These are phyloP conservation scores for Exophiala sideris DNA, from an alignment of 2,329 filamentous ascomycete species.

Conservation along the genomic window DNA sequence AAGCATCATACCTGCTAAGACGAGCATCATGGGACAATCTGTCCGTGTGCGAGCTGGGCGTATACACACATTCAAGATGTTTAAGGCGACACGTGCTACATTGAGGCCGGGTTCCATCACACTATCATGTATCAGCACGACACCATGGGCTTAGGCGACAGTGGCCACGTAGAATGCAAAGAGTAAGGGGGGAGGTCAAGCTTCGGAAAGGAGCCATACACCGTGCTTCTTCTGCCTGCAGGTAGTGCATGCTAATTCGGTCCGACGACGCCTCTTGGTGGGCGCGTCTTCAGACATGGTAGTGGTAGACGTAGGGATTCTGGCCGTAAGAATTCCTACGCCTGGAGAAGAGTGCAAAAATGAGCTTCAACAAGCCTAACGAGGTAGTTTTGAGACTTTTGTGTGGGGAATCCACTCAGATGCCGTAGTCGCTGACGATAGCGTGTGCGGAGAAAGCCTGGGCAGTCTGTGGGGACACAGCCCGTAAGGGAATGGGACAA, in stretches of 20 bases:
- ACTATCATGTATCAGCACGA: background rate
- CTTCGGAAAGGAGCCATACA: background rate
- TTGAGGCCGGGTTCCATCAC: background rate
- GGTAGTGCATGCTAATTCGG: background rate
- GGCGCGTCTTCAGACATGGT: background rate
- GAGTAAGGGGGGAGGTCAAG: background rate
- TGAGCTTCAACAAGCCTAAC: too few species aligned
- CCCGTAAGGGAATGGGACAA: too few species aligned
- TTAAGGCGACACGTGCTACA: background rate
- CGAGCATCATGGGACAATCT: background rate
- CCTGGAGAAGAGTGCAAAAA: too few species aligned
- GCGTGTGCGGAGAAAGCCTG: too few species aligned
- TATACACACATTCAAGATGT: background rate
- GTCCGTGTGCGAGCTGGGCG: background rate
- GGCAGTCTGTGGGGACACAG: too few species aligned
- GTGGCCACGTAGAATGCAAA: too few species aligned
- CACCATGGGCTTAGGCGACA: too few species aligned
- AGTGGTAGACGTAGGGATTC: too few species aligned
- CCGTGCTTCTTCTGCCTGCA: background rate
- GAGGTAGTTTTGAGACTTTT: too few species aligned
- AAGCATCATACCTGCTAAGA: background rate
- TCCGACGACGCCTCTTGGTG: background rate
- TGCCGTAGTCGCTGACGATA: too few species aligned
- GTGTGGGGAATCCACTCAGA: too few species aligned
- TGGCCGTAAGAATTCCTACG: too few species aligned